phyloP scores from a whole-genome alignment of 2,329 filamentous ascomycete species.

The Talaromyces sp. region DNA sequence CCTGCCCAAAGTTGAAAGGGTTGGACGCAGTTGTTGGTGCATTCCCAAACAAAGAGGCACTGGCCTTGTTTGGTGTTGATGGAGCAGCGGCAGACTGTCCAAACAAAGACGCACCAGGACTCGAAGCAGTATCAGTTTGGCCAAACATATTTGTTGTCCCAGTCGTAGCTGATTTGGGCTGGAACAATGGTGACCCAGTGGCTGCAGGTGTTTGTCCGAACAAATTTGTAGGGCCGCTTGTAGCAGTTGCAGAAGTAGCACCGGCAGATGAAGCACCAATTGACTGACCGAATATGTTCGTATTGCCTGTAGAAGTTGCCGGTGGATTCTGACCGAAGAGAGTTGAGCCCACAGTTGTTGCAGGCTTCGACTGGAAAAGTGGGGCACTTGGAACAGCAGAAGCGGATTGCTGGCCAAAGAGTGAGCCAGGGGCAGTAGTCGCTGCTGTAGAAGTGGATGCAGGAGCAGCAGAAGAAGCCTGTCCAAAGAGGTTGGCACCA shows the following conservation, averaged over 20 bases:
- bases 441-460: conserved; percentile 15
- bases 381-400: conserved; percentile 21
- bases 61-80: conserved; percentile 10
- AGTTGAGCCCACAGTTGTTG: conserved; percentile 2
- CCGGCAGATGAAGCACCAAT: not conserved
- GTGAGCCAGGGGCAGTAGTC: conserved; percentile 18
- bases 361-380: conserved; percentile 18
- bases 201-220: conserved; percentile 1
- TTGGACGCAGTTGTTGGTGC: not conserved
- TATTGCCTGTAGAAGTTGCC: not conserved
- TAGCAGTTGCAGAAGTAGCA: not conserved
- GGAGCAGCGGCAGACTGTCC: conserved; percentile 14
- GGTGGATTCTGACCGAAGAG: conserved; percentile 13
- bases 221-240: not conserved
- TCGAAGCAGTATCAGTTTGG: conserved; percentile 5
- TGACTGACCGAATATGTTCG: conserved; percentile 12
- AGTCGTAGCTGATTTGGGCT: not conserved
- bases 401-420: conserved; percentile 20
- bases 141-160: conserved; percentile 10
- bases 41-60: conserved; percentile 5
- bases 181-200: conserved; percentile 5
- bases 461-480: conserved; percentile 23
- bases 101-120: conserved; percentile 14
- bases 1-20: conserved; percentile 13
- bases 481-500: conserved; percentile 27